Conservation (phyloP, 225 moss, liverwort and hornwort genomes). For the Neckera pumila region DNA sequence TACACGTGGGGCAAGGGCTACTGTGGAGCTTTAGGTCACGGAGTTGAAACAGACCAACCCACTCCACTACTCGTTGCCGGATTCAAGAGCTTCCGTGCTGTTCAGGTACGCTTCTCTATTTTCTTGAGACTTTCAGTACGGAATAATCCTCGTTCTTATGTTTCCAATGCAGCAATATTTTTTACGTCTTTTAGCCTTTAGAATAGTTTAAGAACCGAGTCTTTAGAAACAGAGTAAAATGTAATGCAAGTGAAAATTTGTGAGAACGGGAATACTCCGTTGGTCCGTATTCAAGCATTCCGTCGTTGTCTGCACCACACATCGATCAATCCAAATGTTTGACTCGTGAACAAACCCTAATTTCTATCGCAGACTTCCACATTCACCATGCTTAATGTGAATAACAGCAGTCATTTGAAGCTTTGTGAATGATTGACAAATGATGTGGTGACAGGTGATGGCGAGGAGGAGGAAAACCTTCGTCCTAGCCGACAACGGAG, state of each 20-base stretch:
- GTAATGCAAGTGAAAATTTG: neutral
- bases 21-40: slow-evolving; percentile 88
- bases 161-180: neutral
- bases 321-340: neutral
- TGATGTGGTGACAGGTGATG: slow-evolving; percentile 30
- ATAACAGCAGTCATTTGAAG: neutral
- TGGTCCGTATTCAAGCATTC: neutral
- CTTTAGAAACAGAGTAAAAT: neutral
- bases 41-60: slow-evolving; percentile 47
- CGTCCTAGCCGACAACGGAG: slow-evolving; percentile 51
- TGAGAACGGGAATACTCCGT: neutral
- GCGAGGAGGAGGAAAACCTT: slow-evolving; percentile 72
- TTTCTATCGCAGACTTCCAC: neutral
- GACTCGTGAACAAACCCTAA: neutral
- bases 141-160: neutral
- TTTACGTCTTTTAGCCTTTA: too few species aligned
- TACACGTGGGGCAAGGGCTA: slow-evolving; percentile 98
- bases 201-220: neutral
- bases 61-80: slow-evolving; percentile 37
- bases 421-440: neutral
- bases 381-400: neutral
- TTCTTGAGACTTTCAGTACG: neutral
- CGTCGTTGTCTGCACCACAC: neutral
- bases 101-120: slow-evolving; percentile 40
- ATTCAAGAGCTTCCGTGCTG: slow-evolving; percentile 48